These are phyloP conservation scores for Termitomyces sp. DNA, from an alignment of 768 basidiomycete genomes.

Conservation along the genomic window DNA sequence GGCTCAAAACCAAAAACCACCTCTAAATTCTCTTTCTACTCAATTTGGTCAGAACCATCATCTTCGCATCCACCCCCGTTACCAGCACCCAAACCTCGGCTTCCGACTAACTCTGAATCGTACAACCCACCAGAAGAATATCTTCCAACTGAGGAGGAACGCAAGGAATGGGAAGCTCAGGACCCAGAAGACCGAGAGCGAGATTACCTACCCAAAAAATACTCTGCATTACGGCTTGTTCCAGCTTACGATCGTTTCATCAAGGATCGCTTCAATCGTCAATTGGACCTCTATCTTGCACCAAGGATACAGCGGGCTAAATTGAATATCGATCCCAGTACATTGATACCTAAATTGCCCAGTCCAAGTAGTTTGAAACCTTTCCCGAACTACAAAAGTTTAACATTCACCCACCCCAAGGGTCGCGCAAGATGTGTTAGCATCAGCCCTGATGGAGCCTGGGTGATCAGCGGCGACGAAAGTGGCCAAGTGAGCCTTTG, in stretches of 20 bases:
- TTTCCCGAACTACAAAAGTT: constrained; percentile 84
- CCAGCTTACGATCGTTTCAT: constrained; percentile 91
- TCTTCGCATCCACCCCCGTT: constrained; percentile 79
- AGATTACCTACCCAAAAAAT: constrained; percentile 87
- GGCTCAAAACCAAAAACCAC: constrained; percentile 84
- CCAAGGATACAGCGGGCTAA: constrained; percentile 85
- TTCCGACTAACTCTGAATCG: constrained; percentile 94
- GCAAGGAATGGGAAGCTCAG: constrained; percentile 73
- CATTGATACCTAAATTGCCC: constrained; percentile 91
- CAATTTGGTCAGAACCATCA: constrained; percentile 86
- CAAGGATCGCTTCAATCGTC: constrained; percentile 89
- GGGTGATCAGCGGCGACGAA: constrained; percentile 92
- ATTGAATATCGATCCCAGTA: constrained; percentile 89
- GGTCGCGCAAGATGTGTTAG: constrained; percentile 72
- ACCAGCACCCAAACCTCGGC: constrained; percentile 85
- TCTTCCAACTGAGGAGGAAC: constrained; percentile 80
- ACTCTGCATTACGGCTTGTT: constrained; percentile 80
- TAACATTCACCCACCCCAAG: constrained; percentile 65
- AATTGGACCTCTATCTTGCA: constrained; percentile 94
- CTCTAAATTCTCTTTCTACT: constrained; percentile 69
- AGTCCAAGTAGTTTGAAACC: constrained; percentile 88
- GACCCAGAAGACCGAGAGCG: constrained; percentile 89
- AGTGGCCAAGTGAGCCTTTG: constrained; percentile 82
- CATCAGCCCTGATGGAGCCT: constrained; percentile 84
- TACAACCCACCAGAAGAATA: constrained; percentile 99